Conservation (phyloP, 2,329 filamentous ascomycete genomes). For the Aureobasidium pullulans region DNA sequence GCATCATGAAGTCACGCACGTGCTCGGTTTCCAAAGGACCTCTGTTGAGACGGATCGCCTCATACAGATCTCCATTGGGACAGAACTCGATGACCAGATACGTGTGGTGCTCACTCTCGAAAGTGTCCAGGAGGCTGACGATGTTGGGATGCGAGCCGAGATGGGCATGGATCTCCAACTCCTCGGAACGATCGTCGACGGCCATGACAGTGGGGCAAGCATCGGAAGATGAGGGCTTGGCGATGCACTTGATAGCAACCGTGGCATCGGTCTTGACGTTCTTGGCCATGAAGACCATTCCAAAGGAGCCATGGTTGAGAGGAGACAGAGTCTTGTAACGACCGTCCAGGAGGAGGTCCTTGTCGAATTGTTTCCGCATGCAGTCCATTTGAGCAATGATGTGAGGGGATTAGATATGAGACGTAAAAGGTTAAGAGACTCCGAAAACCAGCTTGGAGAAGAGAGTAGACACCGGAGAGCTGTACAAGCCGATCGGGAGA, state of each 20-base stretch:
- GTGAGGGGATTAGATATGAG: not conserved
- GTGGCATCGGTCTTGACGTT: conserved; percentile 68
- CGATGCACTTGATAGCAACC: conserved; percentile 94
- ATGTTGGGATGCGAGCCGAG: conserved; percentile 81
- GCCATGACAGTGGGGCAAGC: conserved; percentile 58
- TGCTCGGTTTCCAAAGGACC: conserved; percentile 93
- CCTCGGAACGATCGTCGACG: conserved; percentile 75
- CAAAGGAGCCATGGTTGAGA: conserved; percentile 97
- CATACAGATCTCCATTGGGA: conserved; percentile 89
- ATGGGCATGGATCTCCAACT: conserved; percentile 69
- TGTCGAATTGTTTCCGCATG: conserved; percentile 72
- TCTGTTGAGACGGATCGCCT: conserved; percentile 83
- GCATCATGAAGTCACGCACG: conserved; percentile 93
- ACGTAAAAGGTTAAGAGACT: conserved; percentile 8
- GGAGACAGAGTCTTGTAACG: conserved; percentile 88
- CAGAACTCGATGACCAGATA: conserved; percentile 96
- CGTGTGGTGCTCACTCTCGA: conserved; percentile 83
- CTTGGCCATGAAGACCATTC: conserved; percentile 92
- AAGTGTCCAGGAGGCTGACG: conserved; percentile 84
- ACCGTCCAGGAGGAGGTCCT: conserved; percentile 74
- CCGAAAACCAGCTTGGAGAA: conserved; percentile 10
- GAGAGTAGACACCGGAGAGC: not conserved
- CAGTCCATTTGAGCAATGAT: conserved; percentile 59
- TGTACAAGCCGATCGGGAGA: conserved; percentile 5
- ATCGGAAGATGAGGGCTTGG: conserved; percentile 54